phyloP scores from a whole-genome alignment of 2,329 filamentous ascomycete genomes.

The Paraphoma chrysanthemicola region DNA sequence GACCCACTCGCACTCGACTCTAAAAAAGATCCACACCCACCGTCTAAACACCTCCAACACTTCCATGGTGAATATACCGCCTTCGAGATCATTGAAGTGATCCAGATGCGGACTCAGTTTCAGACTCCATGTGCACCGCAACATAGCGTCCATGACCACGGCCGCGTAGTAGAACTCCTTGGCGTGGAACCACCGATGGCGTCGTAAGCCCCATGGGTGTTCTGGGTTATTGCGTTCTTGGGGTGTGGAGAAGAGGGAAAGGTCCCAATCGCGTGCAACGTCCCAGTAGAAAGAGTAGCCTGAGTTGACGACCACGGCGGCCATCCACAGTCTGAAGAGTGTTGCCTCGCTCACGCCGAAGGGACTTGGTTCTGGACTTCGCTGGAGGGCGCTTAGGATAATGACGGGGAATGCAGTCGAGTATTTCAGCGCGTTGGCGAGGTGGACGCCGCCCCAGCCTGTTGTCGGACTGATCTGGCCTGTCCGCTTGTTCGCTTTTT shows the following conservation, averaged over 20 bases:
- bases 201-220: constrained; percentile 79
- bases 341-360: constrained; percentile 63
- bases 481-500: constrained; percentile 56
- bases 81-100: constrained; percentile 85
- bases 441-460: constrained; percentile 83
- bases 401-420: constrained; percentile 93
- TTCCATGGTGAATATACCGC: constrained; percentile 86
- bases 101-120: constrained; percentile 85
- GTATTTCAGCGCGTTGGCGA: constrained; percentile 95
- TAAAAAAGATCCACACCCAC: constrained; percentile 97
- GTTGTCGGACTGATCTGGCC: constrained; percentile 51
- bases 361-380: constrained; percentile 62
- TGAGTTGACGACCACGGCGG: constrained; percentile 80
- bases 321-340: constrained; percentile 66
- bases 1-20: constrained; percentile 91
- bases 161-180: constrained; percentile 82
- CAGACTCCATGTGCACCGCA: constrained; percentile 90
- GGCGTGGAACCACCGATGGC: constrained; percentile 74
- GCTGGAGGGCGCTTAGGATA: constrained; percentile 76
- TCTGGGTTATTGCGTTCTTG: constrained; percentile 66
- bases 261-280: constrained; percentile 93
- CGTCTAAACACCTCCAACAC: constrained; percentile 84
- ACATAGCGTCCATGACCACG: constrained; percentile 76
- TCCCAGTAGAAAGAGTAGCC: constrained; percentile 99
- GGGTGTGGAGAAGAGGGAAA: constrained; percentile 75